Base-by-base conservation (phyloP, 257 asterid species). In the Gentiana macrophylla region DNA sequence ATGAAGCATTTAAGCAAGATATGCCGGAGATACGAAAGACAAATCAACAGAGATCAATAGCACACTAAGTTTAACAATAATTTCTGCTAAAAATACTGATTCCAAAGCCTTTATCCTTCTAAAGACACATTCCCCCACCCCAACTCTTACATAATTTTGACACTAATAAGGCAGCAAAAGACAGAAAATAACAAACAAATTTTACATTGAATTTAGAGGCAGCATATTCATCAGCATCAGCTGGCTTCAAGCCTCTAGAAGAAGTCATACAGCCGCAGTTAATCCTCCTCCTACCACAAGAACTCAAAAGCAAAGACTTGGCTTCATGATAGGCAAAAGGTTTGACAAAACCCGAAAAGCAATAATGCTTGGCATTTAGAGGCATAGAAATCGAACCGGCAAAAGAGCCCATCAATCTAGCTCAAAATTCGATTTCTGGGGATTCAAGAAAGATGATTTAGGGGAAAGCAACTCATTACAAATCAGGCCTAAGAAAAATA, bases 221-320 rank as follows among this genome's bases (percentile, higher is more conserved):
- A 32, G 66, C 53, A 63, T 58, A 56, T 51, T 70, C 69, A 56
- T 68, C 68, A 34, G 76, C 36, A 47, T 72, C 70, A 68, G 78
- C 65, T 52, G 71, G 72, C 63, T 60, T 73, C 24, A 66, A 59
- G 53, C 77, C 81, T 65, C 69, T 76, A 37, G 84, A 72, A 57
- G 86, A 78, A 32, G 91, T 82, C 67, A 76, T 74, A 60, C 84
- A 84, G 59, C 89, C 82, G 60, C 91, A 80, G 59, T 68, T 53
- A 65, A 67, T 63, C 76, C 79, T 59, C 60, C 69, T 82, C 63
- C 63, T 72, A 37, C 57, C 68, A 35, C 8, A 37, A 10, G 50
- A 56, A 37, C 60, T 44, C 55, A 67, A 59, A 61, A 24, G 52
- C 12, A 67, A 53, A 37, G 71, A 64, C 55, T 64, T 66, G 35